These are phyloP conservation scores for Choiromyces venosus DNA, from an alignment of 495 filamentous ascomycete genomes.

Conservation along the genomic window DNA sequence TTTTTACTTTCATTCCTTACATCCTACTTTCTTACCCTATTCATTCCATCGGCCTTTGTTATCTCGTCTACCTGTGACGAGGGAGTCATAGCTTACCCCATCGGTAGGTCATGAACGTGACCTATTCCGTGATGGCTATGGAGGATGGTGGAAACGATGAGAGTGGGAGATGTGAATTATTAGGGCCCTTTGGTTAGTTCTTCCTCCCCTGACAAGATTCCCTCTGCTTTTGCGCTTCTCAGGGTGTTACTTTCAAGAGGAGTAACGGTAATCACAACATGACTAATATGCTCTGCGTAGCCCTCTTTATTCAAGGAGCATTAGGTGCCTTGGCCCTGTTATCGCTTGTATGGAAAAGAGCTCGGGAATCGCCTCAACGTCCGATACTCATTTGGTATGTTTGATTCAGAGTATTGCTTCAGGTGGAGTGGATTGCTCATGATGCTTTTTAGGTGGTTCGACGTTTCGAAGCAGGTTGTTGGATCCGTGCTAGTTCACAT, in stretches of 20 bases:
- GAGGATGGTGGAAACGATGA: constrained; percentile 28
- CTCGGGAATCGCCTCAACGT: constrained; percentile 82
- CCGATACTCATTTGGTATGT: constrained; percentile 80
- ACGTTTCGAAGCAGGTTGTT: constrained; percentile 95
- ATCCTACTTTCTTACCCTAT: constrained; percentile 1
- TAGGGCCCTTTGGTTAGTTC: constrained; percentile 40
- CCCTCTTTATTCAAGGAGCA: constrained; percentile 79
- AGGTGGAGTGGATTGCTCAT: constrained; percentile 4
- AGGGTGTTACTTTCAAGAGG: neutral
- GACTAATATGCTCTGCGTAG: constrained; percentile 40
- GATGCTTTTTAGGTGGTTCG: constrained; percentile 60
- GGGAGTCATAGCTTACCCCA: constrained; percentile 7
- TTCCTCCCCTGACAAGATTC: neutral
- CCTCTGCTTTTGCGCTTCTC: neutral
- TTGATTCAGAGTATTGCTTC: neutral
- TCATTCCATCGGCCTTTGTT: neutral
- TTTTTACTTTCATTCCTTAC: neutral
- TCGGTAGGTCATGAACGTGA: constrained; percentile 29
- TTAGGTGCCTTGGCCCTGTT: constrained; percentile 78
- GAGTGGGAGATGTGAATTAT: constrained; percentile 36
- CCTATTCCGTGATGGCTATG: constrained; percentile 27
- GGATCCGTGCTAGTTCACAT: constrained; percentile 84
- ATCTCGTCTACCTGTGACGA: constrained; percentile 4
- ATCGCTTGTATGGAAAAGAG: constrained; percentile 87
- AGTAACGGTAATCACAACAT: constrained; percentile 3